These are phyloP conservation scores for Fusarium keratoplasticum DNA, from an alignment of 2,329 filamentous ascomycete genomes.

Conservation along the genomic window DNA sequence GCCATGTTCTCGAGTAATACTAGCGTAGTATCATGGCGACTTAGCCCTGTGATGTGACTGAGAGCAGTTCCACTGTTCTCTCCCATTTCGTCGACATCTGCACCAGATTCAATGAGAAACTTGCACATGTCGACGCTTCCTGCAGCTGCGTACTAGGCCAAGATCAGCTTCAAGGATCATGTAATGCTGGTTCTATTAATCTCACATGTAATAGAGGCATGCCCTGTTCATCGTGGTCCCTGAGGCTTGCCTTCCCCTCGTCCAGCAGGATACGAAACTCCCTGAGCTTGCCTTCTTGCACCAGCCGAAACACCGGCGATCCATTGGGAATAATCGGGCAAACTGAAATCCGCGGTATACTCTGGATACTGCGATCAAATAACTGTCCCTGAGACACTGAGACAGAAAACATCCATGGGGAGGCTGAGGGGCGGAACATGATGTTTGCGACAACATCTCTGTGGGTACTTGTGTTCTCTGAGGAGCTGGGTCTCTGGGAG, in stretches of 20 bases:
- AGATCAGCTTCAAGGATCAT: background rate
- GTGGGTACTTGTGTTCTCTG: background rate
- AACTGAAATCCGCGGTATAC: slow-evolving; percentile 24
- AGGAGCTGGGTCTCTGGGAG: background rate
- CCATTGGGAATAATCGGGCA: slow-evolving; percentile 17
- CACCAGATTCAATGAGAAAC: slow-evolving; percentile 24
- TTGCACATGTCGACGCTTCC: slow-evolving; percentile 18
- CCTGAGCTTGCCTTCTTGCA: background rate
- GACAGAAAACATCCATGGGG: slow-evolving; percentile 7
- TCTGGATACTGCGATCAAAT: slow-evolving; percentile 26
- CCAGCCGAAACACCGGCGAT: background rate
- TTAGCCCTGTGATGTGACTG: slow-evolving; percentile 1
- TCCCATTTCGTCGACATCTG: slow-evolving; percentile 27
- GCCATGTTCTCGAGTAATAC: slow-evolving; percentile 24
- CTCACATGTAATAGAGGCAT: slow-evolving; percentile 25
- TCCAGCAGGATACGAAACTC: slow-evolving; percentile 1
- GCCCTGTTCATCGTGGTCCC: slow-evolving; percentile 25
- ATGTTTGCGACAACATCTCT: slow-evolving; percentile 22
- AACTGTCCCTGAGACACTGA: slow-evolving; percentile 27
- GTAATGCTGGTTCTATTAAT: too few species aligned
- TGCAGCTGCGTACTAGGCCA: slow-evolving; percentile 13
- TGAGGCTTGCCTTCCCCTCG: slow-evolving; percentile 13
- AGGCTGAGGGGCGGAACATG: slow-evolving; percentile 7
- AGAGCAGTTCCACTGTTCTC: slow-evolving; percentile 13
- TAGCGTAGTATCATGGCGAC: slow-evolving; percentile 5